Base-by-base conservation (phyloP, 2,329 filamentous ascomycete species). In the Cucurbitaria berberidis region DNA sequence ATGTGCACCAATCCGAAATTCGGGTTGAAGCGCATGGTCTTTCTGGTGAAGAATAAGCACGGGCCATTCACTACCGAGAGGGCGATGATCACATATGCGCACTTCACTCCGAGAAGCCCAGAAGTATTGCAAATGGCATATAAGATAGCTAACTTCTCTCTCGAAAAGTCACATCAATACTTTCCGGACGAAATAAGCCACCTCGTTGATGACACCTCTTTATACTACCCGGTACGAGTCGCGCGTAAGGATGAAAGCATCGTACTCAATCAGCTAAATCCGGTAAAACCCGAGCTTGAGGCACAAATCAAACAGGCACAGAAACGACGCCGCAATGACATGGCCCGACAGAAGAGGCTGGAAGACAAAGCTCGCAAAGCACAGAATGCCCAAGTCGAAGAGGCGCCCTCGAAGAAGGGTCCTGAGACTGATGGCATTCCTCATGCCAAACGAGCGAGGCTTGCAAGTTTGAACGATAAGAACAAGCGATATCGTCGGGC, bases 1-100 rank as follows among this genome's bases (percentile, higher is more conserved):
- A 70, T 87, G 55, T 71, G 84, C 32, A 76, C 78, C 34, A 69
- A 76, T 18, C 62, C 67, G 24, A 41, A 49, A 2, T 80, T 80
- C 10, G 81, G 80, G 48, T 68, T 87, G 35, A 81, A 79, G 41
- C 80, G 82, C 54, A 66, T 83, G 40, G 63, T 77, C 4, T 71
- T 71, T 39, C 46, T 57, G 5, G 51, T 68, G 16, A 61, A 60
- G 10, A 57, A 57, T 26, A 49, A 58, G 38, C 55, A 58, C 10
- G 60, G 60, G 3, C 57, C 53, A 8, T 57, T 47, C 3, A 78
- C 79, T 62, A 74, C 81, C 16, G 80, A 76, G n/a, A 82, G 79
- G 48, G 76, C 73, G 5, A 78, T 87, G 15, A 62, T 86, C 24
- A 76, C 77, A 10, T 75, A 78, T 43, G 75, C 79, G 18, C 72